These are phyloP conservation scores for Aspergillus kassunensis DNA, from an alignment of 495 filamentous ascomycete genomes.

Conservation along the genomic window DNA sequence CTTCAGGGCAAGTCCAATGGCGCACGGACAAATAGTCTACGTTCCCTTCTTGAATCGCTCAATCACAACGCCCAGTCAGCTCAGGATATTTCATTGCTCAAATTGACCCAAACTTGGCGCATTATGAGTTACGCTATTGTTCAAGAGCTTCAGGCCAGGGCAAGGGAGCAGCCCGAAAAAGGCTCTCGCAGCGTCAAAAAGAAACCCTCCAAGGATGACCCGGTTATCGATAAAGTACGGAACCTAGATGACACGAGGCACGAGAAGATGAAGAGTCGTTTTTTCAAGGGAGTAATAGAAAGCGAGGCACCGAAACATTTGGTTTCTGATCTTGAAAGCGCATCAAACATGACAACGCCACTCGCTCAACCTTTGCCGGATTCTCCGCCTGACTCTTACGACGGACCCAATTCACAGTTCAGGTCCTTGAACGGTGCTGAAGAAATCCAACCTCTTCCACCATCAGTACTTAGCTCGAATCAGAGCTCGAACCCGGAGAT, in stretches of 20 bases:
- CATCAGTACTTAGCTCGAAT: conserved; percentile 42
- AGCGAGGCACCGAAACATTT: conserved; percentile 29
- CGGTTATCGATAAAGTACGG: conserved; percentile 22
- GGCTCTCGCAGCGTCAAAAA: conserved; percentile 24
- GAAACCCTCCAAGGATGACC: conserved; percentile 33
- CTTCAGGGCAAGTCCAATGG: conserved; percentile 21
- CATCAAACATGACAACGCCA: conserved; percentile 76
- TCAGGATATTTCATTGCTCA: conserved; percentile 54
- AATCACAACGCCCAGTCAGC: conserved; percentile 61
- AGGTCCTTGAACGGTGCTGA: conserved; percentile 31
- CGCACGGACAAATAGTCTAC: conserved; percentile 36
- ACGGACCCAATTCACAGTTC: conserved; percentile 28
- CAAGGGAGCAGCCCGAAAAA: conserved; percentile 46
- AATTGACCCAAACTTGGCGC: conserved; percentile 72
- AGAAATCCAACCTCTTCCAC: conserved; percentile 41
- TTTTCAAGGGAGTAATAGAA: conserved; percentile 45
- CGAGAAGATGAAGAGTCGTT: conserved; percentile 37
- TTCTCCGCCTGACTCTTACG: conserved; percentile 31
- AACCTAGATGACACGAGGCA: conserved; percentile 34
- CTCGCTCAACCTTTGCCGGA: conserved; percentile 65
- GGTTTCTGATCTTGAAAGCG: conserved; percentile 57
- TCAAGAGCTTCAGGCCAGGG: conserved; percentile 55
- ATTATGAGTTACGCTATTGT: conserved; percentile 60
- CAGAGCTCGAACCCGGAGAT: conserved; percentile 32
- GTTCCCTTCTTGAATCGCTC: conserved; percentile 49